phyloP scores from a whole-genome alignment of 768 basidiomycete genomes.

The Clitopilus passeckerianus region DNA sequence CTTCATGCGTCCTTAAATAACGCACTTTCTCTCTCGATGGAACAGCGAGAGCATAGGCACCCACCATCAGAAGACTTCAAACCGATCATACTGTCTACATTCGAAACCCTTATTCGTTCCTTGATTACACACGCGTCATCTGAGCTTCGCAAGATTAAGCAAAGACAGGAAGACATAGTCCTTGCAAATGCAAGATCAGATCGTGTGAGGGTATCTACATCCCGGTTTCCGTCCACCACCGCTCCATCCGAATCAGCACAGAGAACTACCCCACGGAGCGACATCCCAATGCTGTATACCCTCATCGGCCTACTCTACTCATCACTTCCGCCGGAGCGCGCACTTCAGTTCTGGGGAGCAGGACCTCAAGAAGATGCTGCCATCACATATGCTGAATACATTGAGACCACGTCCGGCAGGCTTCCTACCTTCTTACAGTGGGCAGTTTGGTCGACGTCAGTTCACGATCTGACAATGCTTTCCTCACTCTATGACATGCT shows the following conservation, averaged over 20 bases:
- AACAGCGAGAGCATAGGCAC: slow-evolving; percentile 42
- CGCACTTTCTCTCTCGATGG: slow-evolving; percentile 25
- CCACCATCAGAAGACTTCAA: slow-evolving; percentile 48
- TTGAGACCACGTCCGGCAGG: slow-evolving; percentile 59
- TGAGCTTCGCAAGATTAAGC: slow-evolving; percentile 81
- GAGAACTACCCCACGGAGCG: slow-evolving; percentile 57
- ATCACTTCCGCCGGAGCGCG: slow-evolving; percentile 67
- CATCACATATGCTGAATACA: slow-evolving; percentile 49
- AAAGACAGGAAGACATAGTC: slow-evolving; percentile 81
- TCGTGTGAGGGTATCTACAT: slow-evolving; percentile 47
- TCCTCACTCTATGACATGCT: slow-evolving; percentile 89
- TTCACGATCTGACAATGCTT: slow-evolving; percentile 66
- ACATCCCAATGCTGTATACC: slow-evolving; percentile 79
- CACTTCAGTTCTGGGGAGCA: slow-evolving; percentile 84
- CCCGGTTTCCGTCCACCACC: slow-evolving; percentile 37
- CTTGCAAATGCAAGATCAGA: slow-evolving; percentile 64
- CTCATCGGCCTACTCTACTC: slow-evolving; percentile 81
- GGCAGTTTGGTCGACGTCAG: slow-evolving; percentile 84
- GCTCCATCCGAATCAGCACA: slow-evolving; percentile 34
- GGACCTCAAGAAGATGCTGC: slow-evolving; percentile 37
- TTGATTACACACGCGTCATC: slow-evolving; percentile 75
- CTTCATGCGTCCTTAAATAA: slow-evolving; percentile 30
- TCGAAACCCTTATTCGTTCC: slow-evolving; percentile 69
- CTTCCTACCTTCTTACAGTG: slow-evolving; percentile 81
- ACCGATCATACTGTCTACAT: slow-evolving; percentile 47